Percentiles rank a stretch among this genome's conserved stretches.
Conservation (phyloP, 257 asterid genomes). For the Ballota nigra region DNA sequence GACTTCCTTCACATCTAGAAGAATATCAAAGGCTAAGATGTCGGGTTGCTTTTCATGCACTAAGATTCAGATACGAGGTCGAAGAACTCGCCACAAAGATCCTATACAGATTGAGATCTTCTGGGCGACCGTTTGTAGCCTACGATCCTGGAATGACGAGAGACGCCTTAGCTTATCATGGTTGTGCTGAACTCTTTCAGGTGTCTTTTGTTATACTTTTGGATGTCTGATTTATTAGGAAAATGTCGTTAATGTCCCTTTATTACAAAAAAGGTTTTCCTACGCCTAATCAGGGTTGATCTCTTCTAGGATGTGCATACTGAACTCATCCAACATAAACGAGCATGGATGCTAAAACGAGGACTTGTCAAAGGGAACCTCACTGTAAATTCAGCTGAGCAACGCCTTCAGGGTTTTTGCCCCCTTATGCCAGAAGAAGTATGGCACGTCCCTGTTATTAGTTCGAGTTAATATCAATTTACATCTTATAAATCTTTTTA, state of each 20-base stretch:
- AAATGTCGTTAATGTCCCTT: neutral
- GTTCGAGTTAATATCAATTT: too few species aligned
- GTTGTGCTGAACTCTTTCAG: conserved; percentile 99
- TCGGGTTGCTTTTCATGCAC: conserved; percentile 90
- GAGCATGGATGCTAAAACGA: conserved; percentile 92
- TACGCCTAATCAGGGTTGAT: conserved; percentile 18
- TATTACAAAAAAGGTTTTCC: conserved; percentile 6
- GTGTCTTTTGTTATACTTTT: conserved; percentile 35
- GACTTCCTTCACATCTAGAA: conserved; percentile 74
- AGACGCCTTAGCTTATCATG: conserved; percentile 88
- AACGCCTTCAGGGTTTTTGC: conserved; percentile 70
- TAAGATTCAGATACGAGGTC: conserved; percentile 79
- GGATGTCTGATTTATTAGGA: conserved; percentile 7
- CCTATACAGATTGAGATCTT: conserved; percentile 69
- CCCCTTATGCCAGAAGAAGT: conserved; percentile 99
- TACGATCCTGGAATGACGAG: conserved; percentile 98
- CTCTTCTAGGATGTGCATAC: conserved; percentile 89
- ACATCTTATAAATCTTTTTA: too few species aligned
- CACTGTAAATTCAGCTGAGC: conserved; percentile 71
- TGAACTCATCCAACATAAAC: conserved; percentile 92
- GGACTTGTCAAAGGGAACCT: conserved; percentile 84
- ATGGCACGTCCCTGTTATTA: conserved; percentile 20
- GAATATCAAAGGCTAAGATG: conserved; percentile 93
- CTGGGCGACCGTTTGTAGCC: conserved; percentile 86
- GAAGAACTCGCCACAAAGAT: conserved; percentile 88